Evolutionary conservation across 2,329 filamentous ascomycete species (phyloP), one percentile per base, ranked within the genome.

Genomic region (Alternaria novae-zelandiae): DNA sequence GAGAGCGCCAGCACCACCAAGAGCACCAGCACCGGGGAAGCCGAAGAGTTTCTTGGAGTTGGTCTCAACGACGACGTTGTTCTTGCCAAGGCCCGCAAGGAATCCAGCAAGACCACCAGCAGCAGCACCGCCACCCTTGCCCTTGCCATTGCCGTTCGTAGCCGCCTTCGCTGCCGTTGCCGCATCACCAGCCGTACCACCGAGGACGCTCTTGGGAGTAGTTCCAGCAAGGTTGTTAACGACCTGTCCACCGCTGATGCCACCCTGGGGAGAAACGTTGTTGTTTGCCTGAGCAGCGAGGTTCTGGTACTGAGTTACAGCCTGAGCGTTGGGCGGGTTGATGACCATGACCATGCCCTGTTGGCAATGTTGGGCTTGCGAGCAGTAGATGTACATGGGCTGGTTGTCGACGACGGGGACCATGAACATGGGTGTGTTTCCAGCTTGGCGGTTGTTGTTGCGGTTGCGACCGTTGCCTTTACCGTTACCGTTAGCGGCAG

Each of bases 331-430:
- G 13, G 74, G 70, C 43, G 74, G 74, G 80, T 93, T 93, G 77
- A 93, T 88, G 21, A 91, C 90, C 85, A 91, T 90, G 63, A 85
- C 84, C 89, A 93, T 93, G 63, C 90, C 90, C 55, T 79, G 82
- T 79, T 93, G 86, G 80, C 91, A 95, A 81, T 95, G 92, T 58
- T 74, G 70, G 1, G 74, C 75, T 79, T 93, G 89, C 26, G 87
- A 88, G 81, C 91, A 94, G 84, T 90, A 94, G 63, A 92, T 81
- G 91, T 92, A 94, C 71, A 94, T 84, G 32, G 92, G 91, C 30
- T 85, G 88, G 51, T 85, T 88, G 57, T 75, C 70, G 26, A 64
- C 68, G 58, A 76, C 57, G 30, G 70, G 70, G 9, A 76, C 66
- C 66, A 71, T 74, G 68, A 76, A 75, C 64, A 64, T 71, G 28